phyloP scores from a whole-genome alignment of 495 filamentous ascomycete genomes.

The Pyrenula massariospora region DNA sequence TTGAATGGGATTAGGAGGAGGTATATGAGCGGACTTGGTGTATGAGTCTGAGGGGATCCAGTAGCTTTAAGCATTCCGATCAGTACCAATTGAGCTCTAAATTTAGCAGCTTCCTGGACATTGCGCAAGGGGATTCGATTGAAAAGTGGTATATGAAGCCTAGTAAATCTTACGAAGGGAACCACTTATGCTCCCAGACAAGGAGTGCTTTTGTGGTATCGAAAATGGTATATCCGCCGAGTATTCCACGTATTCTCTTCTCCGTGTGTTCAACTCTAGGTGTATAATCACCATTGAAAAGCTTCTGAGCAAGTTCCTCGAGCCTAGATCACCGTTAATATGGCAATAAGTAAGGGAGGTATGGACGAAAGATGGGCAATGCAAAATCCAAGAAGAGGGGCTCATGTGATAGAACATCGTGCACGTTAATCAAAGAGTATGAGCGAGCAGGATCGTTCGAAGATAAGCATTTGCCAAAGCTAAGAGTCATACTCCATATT shows the following conservation, averaged over 20 bases:
- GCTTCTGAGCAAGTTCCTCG: background rate
- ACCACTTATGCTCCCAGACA: background rate
- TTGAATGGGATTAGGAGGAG: background rate
- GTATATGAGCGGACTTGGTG: background rate
- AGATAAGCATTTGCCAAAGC: too few relatives aligned
- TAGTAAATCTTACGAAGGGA: background rate
- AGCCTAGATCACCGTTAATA: background rate
- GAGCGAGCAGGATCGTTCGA: too few relatives aligned
- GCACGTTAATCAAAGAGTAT: too few relatives aligned
- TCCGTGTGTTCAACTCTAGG: background rate
- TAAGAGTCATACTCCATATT: background rate
- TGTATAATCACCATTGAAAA: background rate
- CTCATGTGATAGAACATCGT: too few relatives aligned
- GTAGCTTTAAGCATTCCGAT: background rate
- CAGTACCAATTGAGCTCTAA: too few relatives aligned
- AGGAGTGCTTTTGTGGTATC: background rate
- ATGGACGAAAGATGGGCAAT: too few relatives aligned
- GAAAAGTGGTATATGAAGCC: background rate
- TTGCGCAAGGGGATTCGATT: background rate
- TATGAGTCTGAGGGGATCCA: background rate
- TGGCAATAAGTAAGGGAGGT: background rate
- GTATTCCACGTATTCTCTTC: background rate
- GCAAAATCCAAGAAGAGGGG: too few relatives aligned
- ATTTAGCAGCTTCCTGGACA: too few relatives aligned
- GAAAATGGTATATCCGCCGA: background rate